A percentile compares a stretch with the other conserved stretches of the same genome.
Conservation (phyloP, 2,329 filamentous ascomycete genomes). For the Endoconidiophora polonica region DNA sequence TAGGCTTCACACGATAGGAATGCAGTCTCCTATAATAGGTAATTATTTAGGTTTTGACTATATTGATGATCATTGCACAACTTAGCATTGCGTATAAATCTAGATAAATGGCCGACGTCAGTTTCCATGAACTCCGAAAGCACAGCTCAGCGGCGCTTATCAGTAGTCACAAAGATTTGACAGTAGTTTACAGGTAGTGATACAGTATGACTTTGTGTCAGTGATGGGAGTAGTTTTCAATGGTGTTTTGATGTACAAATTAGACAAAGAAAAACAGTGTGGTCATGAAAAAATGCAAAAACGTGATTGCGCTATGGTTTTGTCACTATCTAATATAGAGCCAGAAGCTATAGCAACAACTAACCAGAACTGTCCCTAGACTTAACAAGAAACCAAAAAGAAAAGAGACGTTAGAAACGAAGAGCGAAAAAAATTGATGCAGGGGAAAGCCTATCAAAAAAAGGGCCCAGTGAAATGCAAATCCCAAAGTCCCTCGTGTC, state of each 20-base stretch:
- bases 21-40: too few relatives aligned
- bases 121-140: too few relatives aligned
- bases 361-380: not conserved
- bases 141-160: too few relatives aligned
- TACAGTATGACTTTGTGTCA: not conserved
- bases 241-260: too few relatives aligned
- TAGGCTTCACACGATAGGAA: not conserved
- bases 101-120: too few relatives aligned
- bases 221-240: not conserved
- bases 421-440: constrained; percentile 7
- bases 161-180: too few relatives aligned
- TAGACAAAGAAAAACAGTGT: not conserved
- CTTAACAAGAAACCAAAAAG: not conserved
- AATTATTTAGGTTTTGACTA: too few relatives aligned
- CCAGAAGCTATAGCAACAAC: not conserved
- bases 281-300: not conserved
- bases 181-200: not conserved
- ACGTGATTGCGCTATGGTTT: not conserved
- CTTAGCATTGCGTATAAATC: too few relatives aligned
- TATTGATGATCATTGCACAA: too few relatives aligned
- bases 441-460: constrained; percentile 12
- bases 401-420: constrained; percentile 4
- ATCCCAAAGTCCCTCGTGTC: constrained; percentile 3
- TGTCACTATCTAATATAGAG: constrained; percentile 1
- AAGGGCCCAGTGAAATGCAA: constrained; percentile 9